phyloP scores from a whole-genome alignment of 495 filamentous ascomycete species.

The Peziza echinospora region DNA sequence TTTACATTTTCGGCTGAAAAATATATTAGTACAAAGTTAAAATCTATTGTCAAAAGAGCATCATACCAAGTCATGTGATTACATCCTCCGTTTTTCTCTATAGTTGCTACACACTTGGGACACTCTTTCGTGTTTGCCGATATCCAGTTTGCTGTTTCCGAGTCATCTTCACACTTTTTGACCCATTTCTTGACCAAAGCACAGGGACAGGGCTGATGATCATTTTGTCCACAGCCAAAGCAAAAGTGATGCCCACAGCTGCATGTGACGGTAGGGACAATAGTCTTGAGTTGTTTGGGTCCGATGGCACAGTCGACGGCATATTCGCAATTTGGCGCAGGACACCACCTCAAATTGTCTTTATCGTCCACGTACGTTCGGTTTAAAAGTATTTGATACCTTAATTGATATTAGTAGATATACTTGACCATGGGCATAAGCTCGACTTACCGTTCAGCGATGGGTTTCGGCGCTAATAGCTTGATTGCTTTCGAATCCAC shows the following conservation, averaged over 20 bases:
- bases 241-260: constrained; percentile 70
- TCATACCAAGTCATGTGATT: constrained; percentile 88
- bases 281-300: constrained; percentile 54
- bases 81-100: constrained; percentile 97
- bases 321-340: constrained; percentile 83
- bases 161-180: constrained; percentile 96
- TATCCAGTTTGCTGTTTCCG: constrained; percentile 97
- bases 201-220: constrained; percentile 88
- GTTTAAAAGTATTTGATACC: constrained; percentile 71
- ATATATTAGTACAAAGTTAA: constrained; percentile 1
- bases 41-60: not conserved
- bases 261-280: constrained; percentile 80
- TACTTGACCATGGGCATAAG: no score
- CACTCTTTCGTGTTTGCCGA: constrained; percentile 98
- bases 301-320: constrained; percentile 77
- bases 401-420: constrained; percentile 19
- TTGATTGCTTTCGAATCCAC: constrained; percentile 78
- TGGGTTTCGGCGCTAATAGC: constrained; percentile 42
- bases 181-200: constrained; percentile 85
- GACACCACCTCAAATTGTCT: constrained; percentile 88
- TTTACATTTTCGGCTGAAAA: constrained; percentile 61
- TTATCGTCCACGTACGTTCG: constrained; percentile 94
- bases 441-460: not conserved
- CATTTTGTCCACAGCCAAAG: constrained; percentile 80
- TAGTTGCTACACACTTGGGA: constrained; percentile 83